Conservation (phyloP, 345 rosid species). For the Euclidium syriacum region DNA sequence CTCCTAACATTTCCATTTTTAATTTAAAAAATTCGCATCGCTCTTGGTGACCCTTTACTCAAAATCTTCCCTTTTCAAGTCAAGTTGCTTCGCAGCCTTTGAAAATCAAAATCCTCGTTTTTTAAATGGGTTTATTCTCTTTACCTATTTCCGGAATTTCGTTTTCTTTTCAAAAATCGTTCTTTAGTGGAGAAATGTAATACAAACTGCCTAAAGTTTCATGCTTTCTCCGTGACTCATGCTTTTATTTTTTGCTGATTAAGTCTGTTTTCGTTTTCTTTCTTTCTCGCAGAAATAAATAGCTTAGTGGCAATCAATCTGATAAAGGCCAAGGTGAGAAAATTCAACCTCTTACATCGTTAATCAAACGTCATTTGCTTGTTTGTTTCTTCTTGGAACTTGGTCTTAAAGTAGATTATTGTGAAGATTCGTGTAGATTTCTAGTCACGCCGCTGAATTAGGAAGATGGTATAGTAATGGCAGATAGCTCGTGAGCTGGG, state of each 20-base stretch:
- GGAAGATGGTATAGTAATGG: constrained; percentile 29
- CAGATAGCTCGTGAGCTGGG: constrained; percentile 60
- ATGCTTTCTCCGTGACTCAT: constrained; percentile 50
- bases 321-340: constrained; percentile 35
- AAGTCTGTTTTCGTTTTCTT: neutral
- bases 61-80: constrained; percentile 27
- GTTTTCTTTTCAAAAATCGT: constrained; percentile 11
- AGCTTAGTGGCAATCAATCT: constrained; percentile 30
- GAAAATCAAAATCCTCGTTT: constrained; percentile 16
- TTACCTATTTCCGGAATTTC: constrained; percentile 8
- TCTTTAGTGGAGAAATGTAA: constrained; percentile 20
- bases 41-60: constrained; percentile 41
- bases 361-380: constrained; percentile 11
- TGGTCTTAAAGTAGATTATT: constrained; percentile 20
- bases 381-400: constrained; percentile 25
- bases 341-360: constrained; percentile 9
- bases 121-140: neutral
- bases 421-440: constrained; percentile 36
- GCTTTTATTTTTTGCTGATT: constrained; percentile 18
- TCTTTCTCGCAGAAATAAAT: constrained; percentile 38
- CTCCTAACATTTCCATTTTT: neutral
- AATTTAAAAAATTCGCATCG: neutral
- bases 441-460: constrained; percentile 31
- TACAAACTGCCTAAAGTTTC: constrained; percentile 33
- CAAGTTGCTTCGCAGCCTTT: constrained; percentile 22